Evolutionary conservation across 108 stramenopile species (phyloP), one percentile per base, ranked within the genome.

Genomic region (Parmales sp.): DNA sequence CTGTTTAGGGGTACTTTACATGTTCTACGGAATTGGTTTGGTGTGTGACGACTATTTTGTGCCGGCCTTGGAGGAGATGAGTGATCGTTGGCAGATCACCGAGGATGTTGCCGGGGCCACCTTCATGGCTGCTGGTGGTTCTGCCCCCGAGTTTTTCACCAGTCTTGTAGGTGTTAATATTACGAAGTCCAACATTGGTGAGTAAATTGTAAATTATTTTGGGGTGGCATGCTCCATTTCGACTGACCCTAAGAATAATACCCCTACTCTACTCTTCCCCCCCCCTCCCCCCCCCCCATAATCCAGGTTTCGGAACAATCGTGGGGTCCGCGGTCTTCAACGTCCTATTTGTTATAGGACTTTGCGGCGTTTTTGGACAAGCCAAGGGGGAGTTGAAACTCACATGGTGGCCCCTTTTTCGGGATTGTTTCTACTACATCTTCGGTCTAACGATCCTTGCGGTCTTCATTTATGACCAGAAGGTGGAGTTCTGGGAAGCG

Each of bases 301-400:
- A n/a, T n/a, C n/a, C n/a, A 19, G 83, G 83, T 1, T 80, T 81
- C 49, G 83, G 83, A 26, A 83, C 83, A 28, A 82, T 83, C 51
- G 81, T 83, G 18, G 83, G 83, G 26, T 80, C 79, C 18, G 83
- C 83, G 16, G 77, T 82, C 44, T 83, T 83, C 74, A 83, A 83
- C 77, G 81, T 83, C 39, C 77, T 83, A 29, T 81, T 82, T 45
- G 81, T 82, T 11, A 82, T 83, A 3, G 83, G 77, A 31, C 45
- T 78, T 23, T 81, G 80, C 29, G 76, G 76, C 13, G 18, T 80
- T 25, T 64, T 73, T 31, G 63, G 69, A 38, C 11, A 67, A 13
- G 38, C 45, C n/a, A 43, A 65, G 31, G 45, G 16, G 37, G 51
- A 29, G 5, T 51, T 76, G 13, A 13, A 43, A 23, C 69, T 80